These are phyloP conservation scores for Naganishia onofrii DNA, from an alignment of 768 basidiomycete genomes.

Conservation along the genomic window DNA sequence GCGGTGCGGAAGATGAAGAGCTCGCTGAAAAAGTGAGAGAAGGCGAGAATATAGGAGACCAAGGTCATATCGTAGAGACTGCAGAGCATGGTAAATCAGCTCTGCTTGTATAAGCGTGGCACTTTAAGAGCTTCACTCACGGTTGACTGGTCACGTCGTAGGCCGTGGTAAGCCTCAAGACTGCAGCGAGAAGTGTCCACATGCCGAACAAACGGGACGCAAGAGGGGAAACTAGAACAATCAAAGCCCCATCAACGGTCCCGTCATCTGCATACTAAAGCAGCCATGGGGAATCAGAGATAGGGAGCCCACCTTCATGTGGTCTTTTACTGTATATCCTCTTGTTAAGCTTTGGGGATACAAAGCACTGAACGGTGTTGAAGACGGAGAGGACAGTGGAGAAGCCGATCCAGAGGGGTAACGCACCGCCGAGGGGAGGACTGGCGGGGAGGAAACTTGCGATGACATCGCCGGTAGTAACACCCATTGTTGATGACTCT, in stretches of 20 bases:
- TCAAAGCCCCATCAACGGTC: background rate
- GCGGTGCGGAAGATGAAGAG: conserved; percentile 75
- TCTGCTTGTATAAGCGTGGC: background rate
- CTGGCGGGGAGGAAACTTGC: conserved; percentile 1
- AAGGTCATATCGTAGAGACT: conserved; percentile 89
- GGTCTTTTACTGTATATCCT: conserved; percentile 65
- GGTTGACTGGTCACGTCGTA: conserved; percentile 79
- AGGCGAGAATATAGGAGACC: conserved; percentile 82
- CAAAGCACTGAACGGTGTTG: conserved; percentile 78
- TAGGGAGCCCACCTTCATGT: conserved; percentile 47
- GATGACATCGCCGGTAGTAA: conserved; percentile 3
- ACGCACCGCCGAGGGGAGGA: conserved; percentile 57
- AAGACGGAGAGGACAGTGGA: conserved; percentile 74
- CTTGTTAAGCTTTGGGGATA: conserved; percentile 72
- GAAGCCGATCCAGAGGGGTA: conserved; percentile 85
- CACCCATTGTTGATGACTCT: background rate
- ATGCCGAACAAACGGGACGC: conserved; percentile 85
- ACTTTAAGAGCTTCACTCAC: conserved; percentile 56
- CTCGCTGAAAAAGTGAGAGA: conserved; percentile 84
- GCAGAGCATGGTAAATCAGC: conserved; percentile 6
- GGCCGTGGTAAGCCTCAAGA: conserved; percentile 80
- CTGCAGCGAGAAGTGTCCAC: conserved; percentile 84
- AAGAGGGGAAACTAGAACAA: conserved; percentile 68
- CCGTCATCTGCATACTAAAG: background rate
- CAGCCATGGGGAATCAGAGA: background rate